Base-by-base conservation (phyloP, 257 asterid species). In the Haberlea rhodopensis region DNA sequence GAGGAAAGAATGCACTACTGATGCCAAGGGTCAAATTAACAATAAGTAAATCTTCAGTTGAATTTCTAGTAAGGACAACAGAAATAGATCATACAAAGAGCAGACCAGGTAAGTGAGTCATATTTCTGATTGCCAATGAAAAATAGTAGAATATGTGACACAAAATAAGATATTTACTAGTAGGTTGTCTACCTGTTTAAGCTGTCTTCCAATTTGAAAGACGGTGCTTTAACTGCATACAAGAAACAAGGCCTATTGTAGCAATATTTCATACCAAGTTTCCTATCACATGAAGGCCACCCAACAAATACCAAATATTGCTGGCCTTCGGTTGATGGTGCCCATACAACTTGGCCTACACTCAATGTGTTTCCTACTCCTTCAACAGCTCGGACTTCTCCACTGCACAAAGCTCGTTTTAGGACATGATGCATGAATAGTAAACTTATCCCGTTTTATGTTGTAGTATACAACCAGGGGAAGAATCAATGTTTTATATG, bases 311-410 rank as follows among this genome's bases (percentile, higher is more conserved):
- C 80, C 49, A 91, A 87, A 79, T 82, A 76, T 26, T 76, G 72
- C 60, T 65, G 75, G 70, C 73, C 82, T 66, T 75, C 79, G 59
- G 73, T 62, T 48, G 80, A 24, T 31, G 96, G 96, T 71, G 96
- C 81, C 98, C 98, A 91, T 31, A 87, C 80, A 81, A 89, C 96
- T 73, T 91, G 98, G 67, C 98, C 97, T 59, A 82, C 91, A 59
- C 94, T 89, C 74, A 91, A 63, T 22, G 80, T 76, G 70, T 79
- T 82, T 67, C 80, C 90, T 6, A 84, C 76, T 54, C 84, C 90
- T 56, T 81, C 63, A n/a, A 85, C 88, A 22, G 84, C 62, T 9
- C 48, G 68, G 54, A 87, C 89, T 60, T 87, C 91, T 69, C 96
- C 98, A 77, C 98, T 89, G 87, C 84, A 81, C 21, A 77, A 70